phyloP scores from a whole-genome alignment of 2,329 filamentous ascomycete species.

The Botrytis elliptica region DNA sequence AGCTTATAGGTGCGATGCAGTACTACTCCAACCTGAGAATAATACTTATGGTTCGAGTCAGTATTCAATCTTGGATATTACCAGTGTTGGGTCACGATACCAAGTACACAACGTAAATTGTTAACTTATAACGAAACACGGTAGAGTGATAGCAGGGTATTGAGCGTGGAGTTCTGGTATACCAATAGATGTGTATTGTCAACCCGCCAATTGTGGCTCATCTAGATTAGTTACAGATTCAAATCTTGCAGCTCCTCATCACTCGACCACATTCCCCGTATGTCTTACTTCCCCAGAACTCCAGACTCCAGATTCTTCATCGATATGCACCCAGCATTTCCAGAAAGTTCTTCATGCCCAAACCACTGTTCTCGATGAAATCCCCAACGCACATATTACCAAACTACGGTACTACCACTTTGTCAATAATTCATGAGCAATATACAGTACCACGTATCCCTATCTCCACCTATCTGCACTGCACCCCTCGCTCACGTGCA shows the following conservation, averaged over 20 bases:
- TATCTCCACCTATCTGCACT: constrained; percentile 1
- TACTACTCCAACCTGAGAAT: neutral
- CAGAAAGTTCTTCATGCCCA: constrained; percentile 1
- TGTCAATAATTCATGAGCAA: neutral
- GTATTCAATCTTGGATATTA: neutral
- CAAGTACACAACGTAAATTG: neutral
- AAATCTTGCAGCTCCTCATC: neutral
- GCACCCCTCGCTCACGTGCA: constrained; percentile 7
- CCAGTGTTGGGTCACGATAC: neutral
- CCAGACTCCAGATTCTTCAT: neutral
- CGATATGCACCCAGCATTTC: neutral
- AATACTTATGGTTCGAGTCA: neutral
- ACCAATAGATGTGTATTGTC: neutral
- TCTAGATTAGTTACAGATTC: neutral
- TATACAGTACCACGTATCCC: neutral
- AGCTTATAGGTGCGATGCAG: neutral
- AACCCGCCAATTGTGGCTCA: neutral
- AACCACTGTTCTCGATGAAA: neutral
- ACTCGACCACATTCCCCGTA: neutral
- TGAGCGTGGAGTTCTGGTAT: neutral
- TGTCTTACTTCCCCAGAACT: constrained; percentile 5
- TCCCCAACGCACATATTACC: neutral
- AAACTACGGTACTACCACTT: neutral
- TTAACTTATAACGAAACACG: neutral
- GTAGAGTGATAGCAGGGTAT: neutral